These are phyloP conservation scores for Drosera spatulata DNA, from an alignment of 179 eudicot genomes.

Conservation along the genomic window DNA sequence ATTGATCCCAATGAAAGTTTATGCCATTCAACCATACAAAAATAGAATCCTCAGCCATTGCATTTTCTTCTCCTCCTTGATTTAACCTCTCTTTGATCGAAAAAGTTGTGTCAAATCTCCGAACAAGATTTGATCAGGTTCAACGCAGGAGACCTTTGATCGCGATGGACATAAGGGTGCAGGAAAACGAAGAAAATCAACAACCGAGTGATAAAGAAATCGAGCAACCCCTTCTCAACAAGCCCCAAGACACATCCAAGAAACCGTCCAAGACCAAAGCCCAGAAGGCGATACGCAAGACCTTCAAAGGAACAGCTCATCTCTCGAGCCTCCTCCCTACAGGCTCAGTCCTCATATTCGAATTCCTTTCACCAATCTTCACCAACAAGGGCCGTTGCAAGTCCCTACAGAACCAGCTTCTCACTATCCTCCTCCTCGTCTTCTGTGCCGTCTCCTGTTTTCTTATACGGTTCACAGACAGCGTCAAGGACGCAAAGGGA, in stretches of 20 bases:
- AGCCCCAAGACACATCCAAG: background rate
- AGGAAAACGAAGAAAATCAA: no score
- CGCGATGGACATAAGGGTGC: no score
- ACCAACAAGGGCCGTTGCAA: conserved; percentile 53
- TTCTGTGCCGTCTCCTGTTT: conserved; percentile 44
- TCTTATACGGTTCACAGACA: conserved; percentile 55
- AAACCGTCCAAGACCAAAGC: conserved; percentile 36
- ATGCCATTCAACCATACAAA: no score
- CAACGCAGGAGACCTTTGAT: no score
- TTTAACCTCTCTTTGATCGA: no score
- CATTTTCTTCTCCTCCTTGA: no score
- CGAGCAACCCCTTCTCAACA: conserved; percentile 1
- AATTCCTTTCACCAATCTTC: conserved; percentile 45
- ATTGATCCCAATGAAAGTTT: no score
- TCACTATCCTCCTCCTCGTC: conserved; percentile 22
- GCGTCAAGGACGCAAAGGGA: conserved; percentile 49
- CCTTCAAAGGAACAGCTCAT: conserved; percentile 47
- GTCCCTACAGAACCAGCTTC: conserved; percentile 15
- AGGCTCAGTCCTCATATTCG: conserved; percentile 62
- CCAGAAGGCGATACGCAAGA: conserved; percentile 46
- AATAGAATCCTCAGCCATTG: no score
- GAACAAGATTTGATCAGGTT: no score
- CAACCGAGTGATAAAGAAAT: no score
- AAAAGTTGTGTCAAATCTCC: no score
- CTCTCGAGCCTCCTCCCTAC: conserved; percentile 67